phyloP scores from a whole-genome alignment of 225 moss, liverwort and hornwort genomes.

The Physcomitrellopsis africana region DNA sequence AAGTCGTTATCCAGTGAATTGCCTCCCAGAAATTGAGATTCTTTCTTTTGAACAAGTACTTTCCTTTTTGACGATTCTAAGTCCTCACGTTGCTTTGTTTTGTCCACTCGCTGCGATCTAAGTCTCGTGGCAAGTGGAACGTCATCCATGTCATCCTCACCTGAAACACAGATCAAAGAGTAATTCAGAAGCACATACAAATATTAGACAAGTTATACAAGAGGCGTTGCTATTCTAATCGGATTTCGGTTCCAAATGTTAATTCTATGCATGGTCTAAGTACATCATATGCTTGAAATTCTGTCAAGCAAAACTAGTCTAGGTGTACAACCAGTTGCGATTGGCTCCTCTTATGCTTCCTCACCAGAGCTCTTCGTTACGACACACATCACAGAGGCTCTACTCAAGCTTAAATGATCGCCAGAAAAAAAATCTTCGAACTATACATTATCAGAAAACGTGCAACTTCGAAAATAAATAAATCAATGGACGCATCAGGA shows the following conservation, averaged over 20 bases:
- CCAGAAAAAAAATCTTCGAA: no score
- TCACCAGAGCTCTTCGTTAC: neutral
- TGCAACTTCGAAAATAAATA: neutral
- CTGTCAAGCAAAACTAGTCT: no score
- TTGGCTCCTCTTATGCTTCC: no score
- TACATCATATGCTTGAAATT: no score
- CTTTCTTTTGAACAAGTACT: neutral
- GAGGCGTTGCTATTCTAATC: no score
- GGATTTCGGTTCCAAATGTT: no score
- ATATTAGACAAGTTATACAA: no score
- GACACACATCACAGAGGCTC: neutral
- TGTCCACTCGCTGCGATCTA: conserved; percentile 34
- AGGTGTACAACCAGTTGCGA: no score
- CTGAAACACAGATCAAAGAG: conserved; percentile 31
- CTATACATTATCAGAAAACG: neutral
- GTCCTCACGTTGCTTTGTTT: neutral
- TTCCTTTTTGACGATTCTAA: no score
- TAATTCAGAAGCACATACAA: neutral
- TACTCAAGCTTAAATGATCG: no score
- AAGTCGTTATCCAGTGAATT: conserved; percentile 32
- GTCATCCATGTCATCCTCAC: conserved; percentile 45
- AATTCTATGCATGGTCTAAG: no score
- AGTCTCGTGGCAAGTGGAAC: conserved; percentile 32
- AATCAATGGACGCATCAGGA: neutral
- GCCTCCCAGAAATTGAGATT: conserved; percentile 30